phyloP scores from a whole-genome alignment of 805 yeast species.

The Wickerhamomyces chambardii region DNA sequence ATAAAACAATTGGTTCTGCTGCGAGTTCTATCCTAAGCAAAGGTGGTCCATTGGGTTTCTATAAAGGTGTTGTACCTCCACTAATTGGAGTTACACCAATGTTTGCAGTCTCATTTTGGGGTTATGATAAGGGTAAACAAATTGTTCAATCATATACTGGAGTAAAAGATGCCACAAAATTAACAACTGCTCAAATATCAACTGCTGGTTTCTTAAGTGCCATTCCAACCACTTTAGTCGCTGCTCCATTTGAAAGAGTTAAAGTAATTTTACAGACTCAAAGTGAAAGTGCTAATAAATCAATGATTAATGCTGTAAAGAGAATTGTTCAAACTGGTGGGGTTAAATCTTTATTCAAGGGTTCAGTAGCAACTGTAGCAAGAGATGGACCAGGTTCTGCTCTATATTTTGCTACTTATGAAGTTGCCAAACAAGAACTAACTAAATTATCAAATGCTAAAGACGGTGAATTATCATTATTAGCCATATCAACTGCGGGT shows the following conservation, averaged over 20 bases:
- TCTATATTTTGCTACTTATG: conserved; percentile 90
- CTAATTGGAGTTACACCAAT: conserved; percentile 95
- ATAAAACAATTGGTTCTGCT: conserved; percentile 53
- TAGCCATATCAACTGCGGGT: conserved; percentile 82
- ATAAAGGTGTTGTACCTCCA: conserved; percentile 93
- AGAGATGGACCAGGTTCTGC: conserved; percentile 99
- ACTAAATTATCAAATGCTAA: conserved; percentile 28
- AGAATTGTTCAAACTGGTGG: conserved; percentile 78
- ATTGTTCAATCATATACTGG: conserved; percentile 42
- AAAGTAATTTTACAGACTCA: conserved; percentile 89
- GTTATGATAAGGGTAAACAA: conserved; percentile 87
- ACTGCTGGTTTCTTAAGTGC: conserved; percentile 95
- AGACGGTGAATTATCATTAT: conserved; percentile 53
- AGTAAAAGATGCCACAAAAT: conserved; percentile 21
- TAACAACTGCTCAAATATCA: conserved; percentile 65
- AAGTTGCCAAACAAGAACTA: conserved; percentile 57
- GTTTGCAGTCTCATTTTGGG: conserved; percentile 98
- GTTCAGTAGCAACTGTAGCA: conserved; percentile 86
- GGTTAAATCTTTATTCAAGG: conserved; percentile 75
- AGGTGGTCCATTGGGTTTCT: conserved; percentile 75
- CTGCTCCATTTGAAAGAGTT: conserved; percentile 97
- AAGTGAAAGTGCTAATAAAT: conserved; percentile 25
- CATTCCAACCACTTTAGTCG: conserved; percentile 87
- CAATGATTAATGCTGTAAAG: conserved; percentile 49
- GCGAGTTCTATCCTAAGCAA: conserved; percentile 57